phyloP scores from a whole-genome alignment of 2,329 filamentous ascomycete genomes.

The Aspergillus sp. region DNA sequence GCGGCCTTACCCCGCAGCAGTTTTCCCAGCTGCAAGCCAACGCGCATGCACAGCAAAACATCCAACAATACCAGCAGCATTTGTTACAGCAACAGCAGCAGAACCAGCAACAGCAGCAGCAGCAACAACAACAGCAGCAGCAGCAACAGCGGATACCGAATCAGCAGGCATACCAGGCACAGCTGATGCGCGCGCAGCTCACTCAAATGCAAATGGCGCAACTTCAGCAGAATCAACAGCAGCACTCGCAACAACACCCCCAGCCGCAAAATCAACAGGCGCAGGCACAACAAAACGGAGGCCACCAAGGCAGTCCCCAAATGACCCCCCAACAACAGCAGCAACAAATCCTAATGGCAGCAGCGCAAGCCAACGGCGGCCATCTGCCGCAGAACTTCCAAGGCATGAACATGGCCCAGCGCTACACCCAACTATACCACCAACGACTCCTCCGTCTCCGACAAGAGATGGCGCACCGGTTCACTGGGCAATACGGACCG shows the following conservation, averaged over 20 bases:
- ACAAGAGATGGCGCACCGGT: constrained; percentile 31
- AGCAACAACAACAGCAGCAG: constrained; percentile 21
- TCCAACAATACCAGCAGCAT: constrained; percentile 37
- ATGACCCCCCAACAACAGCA: constrained; percentile 31
- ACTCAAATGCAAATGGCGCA: constrained; percentile 34
- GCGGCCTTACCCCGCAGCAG: constrained; percentile 35
- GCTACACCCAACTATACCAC: constrained; percentile 32
- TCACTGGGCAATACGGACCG: constrained; percentile 32
- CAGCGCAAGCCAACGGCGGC: constrained; percentile 33
- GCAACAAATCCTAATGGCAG: constrained; percentile 33
- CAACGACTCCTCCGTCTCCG: constrained; percentile 29
- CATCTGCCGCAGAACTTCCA: constrained; percentile 27
- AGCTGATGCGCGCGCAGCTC: constrained; percentile 32
- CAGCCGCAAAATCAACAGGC: constrained; percentile 15
- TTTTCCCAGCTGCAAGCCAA: constrained; percentile 38
- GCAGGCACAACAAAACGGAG: constrained; percentile 19
- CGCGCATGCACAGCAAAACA: constrained; percentile 42
- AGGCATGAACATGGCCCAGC: constrained; percentile 21
- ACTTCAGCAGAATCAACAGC: constrained; percentile 21
- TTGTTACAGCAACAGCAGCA: constrained; percentile 32
- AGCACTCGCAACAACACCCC: not conserved
- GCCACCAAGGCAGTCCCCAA: constrained; percentile 27
- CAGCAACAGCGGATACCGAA: constrained; percentile 25
- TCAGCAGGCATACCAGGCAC: constrained; percentile 32
- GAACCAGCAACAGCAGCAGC: constrained; percentile 27